phyloP scores from a whole-genome alignment of 2,329 filamentous ascomycete species.

The Xylariomycetidae sp. region DNA sequence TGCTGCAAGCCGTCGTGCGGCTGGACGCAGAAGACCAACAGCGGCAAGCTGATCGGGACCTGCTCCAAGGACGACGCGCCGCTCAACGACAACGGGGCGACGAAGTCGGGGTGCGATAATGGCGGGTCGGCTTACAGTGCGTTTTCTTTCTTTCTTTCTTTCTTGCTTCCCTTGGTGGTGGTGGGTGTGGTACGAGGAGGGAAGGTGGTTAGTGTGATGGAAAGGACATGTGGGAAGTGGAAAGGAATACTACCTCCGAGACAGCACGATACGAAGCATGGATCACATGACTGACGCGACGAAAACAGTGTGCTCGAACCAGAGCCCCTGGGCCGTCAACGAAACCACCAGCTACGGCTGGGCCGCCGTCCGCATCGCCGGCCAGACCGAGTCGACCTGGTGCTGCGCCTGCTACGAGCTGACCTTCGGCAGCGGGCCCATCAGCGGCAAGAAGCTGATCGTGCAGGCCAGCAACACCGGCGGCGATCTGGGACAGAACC shows the following conservation, averaged over 20 bases:
- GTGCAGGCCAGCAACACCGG: conserved; percentile 57
- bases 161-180: too few species aligned
- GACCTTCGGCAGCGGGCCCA: conserved; percentile 49
- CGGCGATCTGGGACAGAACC: conserved; percentile 45
- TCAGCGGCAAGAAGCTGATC: conserved; percentile 52
- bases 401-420: conserved; percentile 61
- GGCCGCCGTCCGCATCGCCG: conserved; percentile 52
- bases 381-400: conserved; percentile 52
- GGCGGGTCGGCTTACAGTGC: conserved; percentile 50
- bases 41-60: conserved; percentile 44
- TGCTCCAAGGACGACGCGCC: conserved; percentile 51
- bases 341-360: conserved; percentile 57
- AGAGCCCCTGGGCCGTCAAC: conserved; percentile 57
- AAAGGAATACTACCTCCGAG: too few species aligned
- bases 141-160: too few species aligned
- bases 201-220: too few species aligned
- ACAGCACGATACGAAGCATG: too few species aligned
- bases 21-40: conserved; percentile 51
- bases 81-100: conserved; percentile 39
- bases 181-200: too few species aligned
- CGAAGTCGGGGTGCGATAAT: conserved; percentile 45
- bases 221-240: too few species aligned
- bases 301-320: conserved; percentile 57
- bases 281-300: too few species aligned
- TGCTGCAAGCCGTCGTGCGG: conserved; percentile 67